phyloP scores from a whole-genome alignment of 257 asterid genomes.

The Lantana camara region DNA sequence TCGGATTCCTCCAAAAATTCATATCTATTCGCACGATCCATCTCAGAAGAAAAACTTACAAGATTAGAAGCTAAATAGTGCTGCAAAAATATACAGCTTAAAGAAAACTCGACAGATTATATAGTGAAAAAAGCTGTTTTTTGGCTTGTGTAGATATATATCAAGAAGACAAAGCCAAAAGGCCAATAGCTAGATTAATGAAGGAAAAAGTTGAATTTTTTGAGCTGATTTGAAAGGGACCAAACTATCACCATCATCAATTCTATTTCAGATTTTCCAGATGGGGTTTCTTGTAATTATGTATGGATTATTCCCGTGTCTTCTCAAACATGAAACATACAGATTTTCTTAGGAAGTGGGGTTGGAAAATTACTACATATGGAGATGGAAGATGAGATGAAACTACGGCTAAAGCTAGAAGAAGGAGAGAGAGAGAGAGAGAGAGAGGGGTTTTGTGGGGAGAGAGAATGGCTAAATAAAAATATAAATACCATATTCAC shows the following conservation, averaged over 20 bases:
- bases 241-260: conserved; percentile 71
- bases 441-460: conserved; percentile 3
- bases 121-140: background rate
- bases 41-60: conserved; percentile 24
- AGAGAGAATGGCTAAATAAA: conserved; percentile 15
- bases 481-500: no score
- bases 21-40: conserved; percentile 49
- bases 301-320: background rate
- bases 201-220: conserved; percentile 8
- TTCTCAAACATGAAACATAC: no score
- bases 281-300: conserved; percentile 21
- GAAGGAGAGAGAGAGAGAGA: background rate
- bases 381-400: conserved; percentile 24
- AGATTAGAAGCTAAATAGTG: background rate
- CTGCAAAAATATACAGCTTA: background rate
- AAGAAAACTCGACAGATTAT: conserved; percentile 22
- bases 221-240: conserved; percentile 46
- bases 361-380: background rate
- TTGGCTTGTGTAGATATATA: background rate
- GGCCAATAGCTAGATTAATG: background rate
- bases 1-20: conserved; percentile 49
- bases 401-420: background rate
- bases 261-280: conserved; percentile 28
- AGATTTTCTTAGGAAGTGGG: background rate
- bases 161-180: conserved; percentile 6